Conservation (phyloP, 108 stramenopile genomes). For the Stephanodiscus minutulus region DNA sequence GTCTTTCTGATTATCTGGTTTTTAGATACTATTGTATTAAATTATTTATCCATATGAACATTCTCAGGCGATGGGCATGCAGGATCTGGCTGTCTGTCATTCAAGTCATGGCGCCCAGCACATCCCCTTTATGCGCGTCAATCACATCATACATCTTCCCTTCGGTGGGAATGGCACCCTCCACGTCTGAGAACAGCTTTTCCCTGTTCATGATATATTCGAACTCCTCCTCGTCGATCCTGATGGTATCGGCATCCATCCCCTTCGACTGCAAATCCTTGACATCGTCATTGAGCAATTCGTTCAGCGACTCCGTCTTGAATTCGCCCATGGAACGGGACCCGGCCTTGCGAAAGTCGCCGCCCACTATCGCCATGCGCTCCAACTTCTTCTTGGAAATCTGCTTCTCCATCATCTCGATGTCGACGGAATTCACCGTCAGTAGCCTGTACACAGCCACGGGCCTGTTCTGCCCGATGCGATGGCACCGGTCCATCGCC, state of each 20-base stretch:
- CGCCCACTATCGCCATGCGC: constrained; percentile 95
- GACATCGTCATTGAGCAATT: constrained; percentile 88
- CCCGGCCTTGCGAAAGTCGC: constrained; percentile 94
- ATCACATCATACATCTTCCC: constrained; percentile 93
- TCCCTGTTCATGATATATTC: constrained; percentile 87
- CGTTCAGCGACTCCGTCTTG: constrained; percentile 65
- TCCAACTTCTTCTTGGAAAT: constrained; percentile 95
- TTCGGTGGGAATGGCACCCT: constrained; percentile 72
- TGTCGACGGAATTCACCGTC: constrained; percentile 94
- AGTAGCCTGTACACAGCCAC: constrained; percentile 96
- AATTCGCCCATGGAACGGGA: constrained; percentile 76
- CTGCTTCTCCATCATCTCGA: constrained; percentile 98
- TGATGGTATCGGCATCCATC: constrained; percentile 70
- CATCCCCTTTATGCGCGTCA: constrained; percentile 72
- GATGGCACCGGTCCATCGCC: constrained; percentile 93
- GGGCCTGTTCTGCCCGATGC: constrained; percentile 91
- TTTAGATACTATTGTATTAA: neutral
- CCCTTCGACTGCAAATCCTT: constrained; percentile 81
- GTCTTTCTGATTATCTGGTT: too few relatives aligned
- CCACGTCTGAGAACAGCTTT: constrained; percentile 72
- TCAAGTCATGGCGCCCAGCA: constrained; percentile 43
- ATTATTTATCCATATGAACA: neutral
- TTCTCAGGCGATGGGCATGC: neutral
- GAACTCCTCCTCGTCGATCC: constrained; percentile 88
- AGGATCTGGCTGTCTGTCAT: neutral